Conservation (phyloP, 2,329 filamentous ascomycete species). For the Aspergillus pseudoterreus region DNA sequence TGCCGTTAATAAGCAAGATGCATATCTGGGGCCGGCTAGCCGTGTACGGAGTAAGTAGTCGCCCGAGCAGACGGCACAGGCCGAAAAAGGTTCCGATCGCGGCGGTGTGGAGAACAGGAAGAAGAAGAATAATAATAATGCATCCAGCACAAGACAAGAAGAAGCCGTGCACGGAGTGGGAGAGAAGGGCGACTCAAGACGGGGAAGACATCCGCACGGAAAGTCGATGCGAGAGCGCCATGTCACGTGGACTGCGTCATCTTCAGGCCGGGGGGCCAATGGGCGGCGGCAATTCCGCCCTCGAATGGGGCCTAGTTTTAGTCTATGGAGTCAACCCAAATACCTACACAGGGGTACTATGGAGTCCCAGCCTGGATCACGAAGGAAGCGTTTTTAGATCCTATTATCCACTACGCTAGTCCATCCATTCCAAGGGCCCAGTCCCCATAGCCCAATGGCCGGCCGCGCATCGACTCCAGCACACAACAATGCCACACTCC, state of each 20-base stretch:
- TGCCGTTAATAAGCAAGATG: background rate
- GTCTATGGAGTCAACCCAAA: no score
- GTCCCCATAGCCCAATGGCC: background rate
- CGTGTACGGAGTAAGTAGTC: no score
- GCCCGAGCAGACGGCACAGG: no score
- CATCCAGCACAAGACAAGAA: background rate
- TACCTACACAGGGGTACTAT: no score
- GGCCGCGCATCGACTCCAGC: background rate
- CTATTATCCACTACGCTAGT: background rate
- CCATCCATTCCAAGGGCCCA: background rate
- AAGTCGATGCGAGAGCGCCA: background rate
- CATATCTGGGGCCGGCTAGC: no score
- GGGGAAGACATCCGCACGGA: background rate
- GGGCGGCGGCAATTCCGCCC: no score
- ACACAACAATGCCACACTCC: no score
- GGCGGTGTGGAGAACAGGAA: no score
- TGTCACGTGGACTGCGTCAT: background rate
- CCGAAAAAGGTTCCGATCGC: no score
- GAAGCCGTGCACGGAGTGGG: background rate
- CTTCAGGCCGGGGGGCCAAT: background rate
- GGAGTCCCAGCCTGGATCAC: background rate
- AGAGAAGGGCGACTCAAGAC: background rate
- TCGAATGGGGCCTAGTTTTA: no score
- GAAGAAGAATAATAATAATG: no score
- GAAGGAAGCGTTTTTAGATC: background rate